phyloP scores from a whole-genome alignment of 805 yeast genomes.

The Grigorovia jiainica region DNA sequence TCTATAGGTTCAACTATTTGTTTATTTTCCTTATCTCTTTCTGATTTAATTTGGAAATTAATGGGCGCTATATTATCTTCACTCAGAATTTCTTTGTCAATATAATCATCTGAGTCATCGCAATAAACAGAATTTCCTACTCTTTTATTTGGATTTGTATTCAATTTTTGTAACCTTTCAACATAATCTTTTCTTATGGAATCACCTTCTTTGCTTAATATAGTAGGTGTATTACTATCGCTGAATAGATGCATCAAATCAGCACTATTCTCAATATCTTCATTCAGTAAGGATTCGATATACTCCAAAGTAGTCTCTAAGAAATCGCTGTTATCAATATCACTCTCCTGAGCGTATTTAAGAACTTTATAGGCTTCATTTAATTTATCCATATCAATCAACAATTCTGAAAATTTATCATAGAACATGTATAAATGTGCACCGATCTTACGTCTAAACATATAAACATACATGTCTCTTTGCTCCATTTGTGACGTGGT shows the following conservation, averaged over 20 bases:
- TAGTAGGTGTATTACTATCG: not conserved
- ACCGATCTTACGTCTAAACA: conserved; percentile 69
- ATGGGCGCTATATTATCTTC: not conserved
- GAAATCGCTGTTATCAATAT: not conserved
- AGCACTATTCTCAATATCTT: not conserved
- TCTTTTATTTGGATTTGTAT: not conserved
- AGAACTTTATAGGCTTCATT: conserved; percentile 17
- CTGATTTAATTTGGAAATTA: not conserved
- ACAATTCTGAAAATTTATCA: conserved; percentile 57
- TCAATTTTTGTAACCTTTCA: not conserved
- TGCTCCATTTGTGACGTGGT: conserved; percentile 51
- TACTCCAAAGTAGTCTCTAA: not conserved
- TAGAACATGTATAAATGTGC: conserved; percentile 54
- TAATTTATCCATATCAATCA: conserved; percentile 11
- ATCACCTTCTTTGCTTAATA: conserved; percentile 6
- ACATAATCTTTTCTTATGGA: conserved; percentile 2
- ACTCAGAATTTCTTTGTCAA: not conserved
- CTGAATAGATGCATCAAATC: not conserved
- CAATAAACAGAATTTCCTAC: not conserved
- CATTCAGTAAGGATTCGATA: not conserved
- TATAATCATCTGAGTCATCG: not conserved
- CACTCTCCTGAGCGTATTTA: conserved; percentile 6
- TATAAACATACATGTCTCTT: conserved; percentile 58
- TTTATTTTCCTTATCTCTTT: conserved; percentile 3
- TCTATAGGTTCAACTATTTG: not conserved